phyloP scores from a whole-genome alignment of 768 basidiomycete genomes.

The Dioszegia crocea region DNA sequence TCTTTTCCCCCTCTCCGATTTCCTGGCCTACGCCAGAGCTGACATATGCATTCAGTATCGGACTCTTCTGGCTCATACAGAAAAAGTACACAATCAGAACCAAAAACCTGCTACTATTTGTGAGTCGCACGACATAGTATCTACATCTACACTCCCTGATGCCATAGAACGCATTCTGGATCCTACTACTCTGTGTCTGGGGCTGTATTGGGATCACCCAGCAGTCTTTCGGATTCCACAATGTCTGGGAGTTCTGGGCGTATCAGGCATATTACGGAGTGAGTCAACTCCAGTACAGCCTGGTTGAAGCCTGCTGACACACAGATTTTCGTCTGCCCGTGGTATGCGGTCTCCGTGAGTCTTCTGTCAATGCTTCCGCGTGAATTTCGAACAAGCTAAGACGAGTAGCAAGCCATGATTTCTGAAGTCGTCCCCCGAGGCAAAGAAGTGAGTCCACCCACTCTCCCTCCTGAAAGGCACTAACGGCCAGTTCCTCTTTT shows the following conservation, averaged over 20 bases:
- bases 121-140: constrained; percentile 10
- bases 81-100: constrained; percentile 34
- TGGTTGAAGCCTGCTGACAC: not conserved
- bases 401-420: constrained; percentile 45
- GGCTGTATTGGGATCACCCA: constrained; percentile 74
- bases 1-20: not conserved
- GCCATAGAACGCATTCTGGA: constrained; percentile 49
- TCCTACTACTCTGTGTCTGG: constrained; percentile 54
- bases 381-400: not conserved
- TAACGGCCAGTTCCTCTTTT: constrained; percentile 58
- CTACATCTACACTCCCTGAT: not conserved
- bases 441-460: constrained; percentile 56
- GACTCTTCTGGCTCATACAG: constrained; percentile 44
- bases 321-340: constrained; percentile 67
- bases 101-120: constrained; percentile 39
- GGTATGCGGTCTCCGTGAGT: constrained; percentile 67
- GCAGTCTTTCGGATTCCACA: constrained; percentile 71
- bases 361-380: constrained; percentile 49
- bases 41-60: constrained; percentile 24
- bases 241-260: constrained; percentile 81
- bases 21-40: not conserved
- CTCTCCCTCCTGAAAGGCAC: not conserved
- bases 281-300: not conserved
- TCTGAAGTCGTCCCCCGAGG: constrained; percentile 75
- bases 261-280: constrained; percentile 23